Percentiles rank a stretch among this genome's conserved stretches.
Conservation (phyloP, 805 yeast genomes). For the Saccharomyces eubayanus region DNA sequence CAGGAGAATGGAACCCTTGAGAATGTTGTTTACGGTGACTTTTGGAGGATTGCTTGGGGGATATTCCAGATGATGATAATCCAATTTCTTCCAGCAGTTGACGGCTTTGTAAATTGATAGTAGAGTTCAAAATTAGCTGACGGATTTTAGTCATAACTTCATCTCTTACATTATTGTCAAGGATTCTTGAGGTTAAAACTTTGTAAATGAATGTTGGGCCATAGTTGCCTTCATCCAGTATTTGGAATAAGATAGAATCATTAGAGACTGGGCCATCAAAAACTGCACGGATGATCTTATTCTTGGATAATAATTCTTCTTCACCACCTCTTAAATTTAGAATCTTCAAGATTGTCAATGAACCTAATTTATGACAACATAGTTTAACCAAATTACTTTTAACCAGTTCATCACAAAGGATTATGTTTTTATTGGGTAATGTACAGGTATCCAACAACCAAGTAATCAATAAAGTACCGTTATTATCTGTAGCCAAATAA, state of each 20-base stretch:
- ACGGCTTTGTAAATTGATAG: slow-evolving; percentile 64
- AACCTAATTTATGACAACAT: slow-evolving; percentile 77
- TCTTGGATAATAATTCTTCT: slow-evolving; percentile 38
- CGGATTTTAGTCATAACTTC: slow-evolving; percentile 55
- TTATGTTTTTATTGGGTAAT: slow-evolving; percentile 52
- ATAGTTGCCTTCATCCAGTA: slow-evolving; percentile 55
- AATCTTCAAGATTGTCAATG: slow-evolving; percentile 71
- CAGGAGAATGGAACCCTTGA: slow-evolving; percentile 19
- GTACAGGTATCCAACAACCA: slow-evolving; percentile 89
- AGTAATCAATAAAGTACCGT: slow-evolving; percentile 82
- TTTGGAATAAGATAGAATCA: slow-evolving; percentile 34
- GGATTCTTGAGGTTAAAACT: slow-evolving; percentile 62
- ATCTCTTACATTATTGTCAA: slow-evolving; percentile 48
- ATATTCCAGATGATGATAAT: slow-evolving; percentile 28
- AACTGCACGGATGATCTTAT: slow-evolving; percentile 51
- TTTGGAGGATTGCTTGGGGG: neutral
- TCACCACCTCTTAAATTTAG: slow-evolving; percentile 60
- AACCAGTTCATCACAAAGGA: slow-evolving; percentile 54
- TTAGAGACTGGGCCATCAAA: slow-evolving; percentile 43
- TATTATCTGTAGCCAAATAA: slow-evolving; percentile 70
- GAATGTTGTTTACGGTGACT: slow-evolving; percentile 14
- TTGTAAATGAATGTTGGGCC: slow-evolving; percentile 77
- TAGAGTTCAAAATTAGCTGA: slow-evolving; percentile 50
- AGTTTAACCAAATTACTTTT: slow-evolving; percentile 54
- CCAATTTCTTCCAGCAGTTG: slow-evolving; percentile 91